These are phyloP conservation scores for Murraya koenigii DNA, from an alignment of 345 rosid genomes.

Conservation along the genomic window DNA sequence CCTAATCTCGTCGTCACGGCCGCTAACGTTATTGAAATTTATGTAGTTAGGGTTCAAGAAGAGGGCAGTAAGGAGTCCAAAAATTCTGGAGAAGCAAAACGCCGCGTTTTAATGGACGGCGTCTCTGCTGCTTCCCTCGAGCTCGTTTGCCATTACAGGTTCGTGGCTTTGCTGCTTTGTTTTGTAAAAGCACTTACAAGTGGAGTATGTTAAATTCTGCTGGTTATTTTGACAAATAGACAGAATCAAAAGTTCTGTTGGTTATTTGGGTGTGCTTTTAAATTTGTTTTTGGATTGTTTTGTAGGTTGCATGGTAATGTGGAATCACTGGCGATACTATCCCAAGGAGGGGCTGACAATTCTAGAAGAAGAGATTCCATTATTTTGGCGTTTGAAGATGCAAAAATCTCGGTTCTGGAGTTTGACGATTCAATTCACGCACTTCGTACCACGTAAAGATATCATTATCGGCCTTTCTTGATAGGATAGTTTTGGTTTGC, in stretches of 20 bases:
- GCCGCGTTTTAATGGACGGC: conserved; percentile 77
- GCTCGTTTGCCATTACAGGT: conserved; percentile 92
- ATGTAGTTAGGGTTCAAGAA: conserved; percentile 77
- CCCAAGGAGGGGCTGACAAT: conserved; percentile 59
- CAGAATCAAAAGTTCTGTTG: neutral
- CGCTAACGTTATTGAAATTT: conserved; percentile 79
- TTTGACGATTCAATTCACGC: conserved; percentile 89
- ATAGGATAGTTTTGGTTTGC: neutral
- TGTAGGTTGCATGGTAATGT: conserved; percentile 87
- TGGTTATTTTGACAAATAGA: neutral
- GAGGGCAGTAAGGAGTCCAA: conserved; percentile 49
- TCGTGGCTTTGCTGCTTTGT: neutral
- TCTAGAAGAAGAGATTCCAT: conserved; percentile 80
- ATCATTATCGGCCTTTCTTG: conserved; percentile 4
- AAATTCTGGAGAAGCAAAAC: conserved; percentile 46
- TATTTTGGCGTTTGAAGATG: conserved; percentile 70
- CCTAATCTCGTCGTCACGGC: conserved; percentile 77
- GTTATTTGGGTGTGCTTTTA: neutral
- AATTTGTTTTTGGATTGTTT: neutral
- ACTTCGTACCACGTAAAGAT: conserved; percentile 66
- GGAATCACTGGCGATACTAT: conserved; percentile 74
- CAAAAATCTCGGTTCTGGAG: conserved; percentile 81
- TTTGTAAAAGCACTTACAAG: neutral
- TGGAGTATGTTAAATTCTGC: no score
- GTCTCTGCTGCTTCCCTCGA: conserved; percentile 80